A percentile compares a stretch with the other conserved stretches of the same genome.
Conservation (phyloP, 2,329 filamentous ascomycete species). For the Colletotrichum aenigma region DNA sequence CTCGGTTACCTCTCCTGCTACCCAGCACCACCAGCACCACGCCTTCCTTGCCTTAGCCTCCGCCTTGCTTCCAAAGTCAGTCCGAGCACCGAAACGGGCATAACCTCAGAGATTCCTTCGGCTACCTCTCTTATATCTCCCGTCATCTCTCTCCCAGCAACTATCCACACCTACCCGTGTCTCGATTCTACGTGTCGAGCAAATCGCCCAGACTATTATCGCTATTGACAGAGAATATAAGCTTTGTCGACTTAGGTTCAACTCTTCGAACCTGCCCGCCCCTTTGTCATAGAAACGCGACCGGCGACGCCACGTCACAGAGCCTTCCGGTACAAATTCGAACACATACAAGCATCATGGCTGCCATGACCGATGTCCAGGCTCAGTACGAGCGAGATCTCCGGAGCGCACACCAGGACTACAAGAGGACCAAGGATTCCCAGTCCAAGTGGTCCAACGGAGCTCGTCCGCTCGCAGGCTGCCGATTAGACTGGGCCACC, state of each 20-base stretch:
- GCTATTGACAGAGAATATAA: background rate
- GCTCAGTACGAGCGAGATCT: conserved; percentile 41
- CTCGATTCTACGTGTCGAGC: background rate
- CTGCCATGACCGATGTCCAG: conserved; percentile 23
- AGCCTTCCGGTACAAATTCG: background rate
- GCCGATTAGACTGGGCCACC: conserved; percentile 19
- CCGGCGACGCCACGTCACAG: no score
- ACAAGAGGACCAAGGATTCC: conserved; percentile 48
- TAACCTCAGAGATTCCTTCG: background rate
- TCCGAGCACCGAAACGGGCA: background rate
- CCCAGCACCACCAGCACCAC: background rate
- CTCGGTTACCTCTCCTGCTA: background rate
- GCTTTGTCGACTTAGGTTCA: background rate
- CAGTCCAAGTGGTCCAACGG: conserved; percentile 47
- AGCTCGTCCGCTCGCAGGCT: conserved; percentile 32
- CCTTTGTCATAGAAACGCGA: background rate
- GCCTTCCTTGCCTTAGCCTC: background rate
- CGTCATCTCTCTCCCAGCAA: background rate
- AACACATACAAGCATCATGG: conserved; percentile 21
- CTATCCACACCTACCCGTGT: background rate
- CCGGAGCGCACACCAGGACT: conserved; percentile 45
- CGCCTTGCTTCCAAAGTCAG: background rate
- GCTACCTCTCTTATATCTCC: background rate
- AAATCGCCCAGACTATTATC: background rate
- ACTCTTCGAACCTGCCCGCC: background rate